A percentile compares a stretch with the other conserved stretches of the same genome.
Conservation (phyloP, 345 rosid genomes). For the Laguncularia racemosa region DNA sequence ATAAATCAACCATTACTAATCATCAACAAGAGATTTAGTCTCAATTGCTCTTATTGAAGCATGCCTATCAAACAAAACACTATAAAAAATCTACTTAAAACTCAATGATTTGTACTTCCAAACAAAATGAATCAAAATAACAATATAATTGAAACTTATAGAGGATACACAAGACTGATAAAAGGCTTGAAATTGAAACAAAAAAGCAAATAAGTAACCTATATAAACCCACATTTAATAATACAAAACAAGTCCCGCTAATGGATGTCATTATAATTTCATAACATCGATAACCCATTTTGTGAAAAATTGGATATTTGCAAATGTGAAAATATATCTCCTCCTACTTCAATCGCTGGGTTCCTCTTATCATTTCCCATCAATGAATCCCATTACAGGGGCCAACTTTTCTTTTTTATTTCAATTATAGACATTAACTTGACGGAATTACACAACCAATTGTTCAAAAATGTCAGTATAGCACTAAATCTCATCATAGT, state of each 20-base stretch:
- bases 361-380: too few relatives aligned
- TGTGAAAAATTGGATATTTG: too few relatives aligned
- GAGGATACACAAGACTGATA: constrained; percentile 84
- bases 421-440: too few relatives aligned
- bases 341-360: too few relatives aligned
- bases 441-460: too few relatives aligned
- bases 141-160: constrained; percentile 43
- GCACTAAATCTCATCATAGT: too few relatives aligned
- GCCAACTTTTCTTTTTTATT: too few relatives aligned
- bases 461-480: too few relatives aligned
- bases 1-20: constrained; percentile 91
- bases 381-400: too few relatives aligned
- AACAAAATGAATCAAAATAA: background rate
- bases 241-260: background rate
- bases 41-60: constrained; percentile 87
- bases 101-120: background rate
- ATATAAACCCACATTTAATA: background rate
- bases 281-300: too few relatives aligned
- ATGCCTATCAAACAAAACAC: constrained; percentile 35
- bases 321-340: too few relatives aligned
- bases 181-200: constrained; percentile 62
- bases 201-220: background rate
- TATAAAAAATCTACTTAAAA: background rate
- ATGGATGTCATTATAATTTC: too few relatives aligned
- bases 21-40: constrained; percentile 75